Conservation (phyloP, 345 rosid species). For the Populus pruinosa region DNA sequence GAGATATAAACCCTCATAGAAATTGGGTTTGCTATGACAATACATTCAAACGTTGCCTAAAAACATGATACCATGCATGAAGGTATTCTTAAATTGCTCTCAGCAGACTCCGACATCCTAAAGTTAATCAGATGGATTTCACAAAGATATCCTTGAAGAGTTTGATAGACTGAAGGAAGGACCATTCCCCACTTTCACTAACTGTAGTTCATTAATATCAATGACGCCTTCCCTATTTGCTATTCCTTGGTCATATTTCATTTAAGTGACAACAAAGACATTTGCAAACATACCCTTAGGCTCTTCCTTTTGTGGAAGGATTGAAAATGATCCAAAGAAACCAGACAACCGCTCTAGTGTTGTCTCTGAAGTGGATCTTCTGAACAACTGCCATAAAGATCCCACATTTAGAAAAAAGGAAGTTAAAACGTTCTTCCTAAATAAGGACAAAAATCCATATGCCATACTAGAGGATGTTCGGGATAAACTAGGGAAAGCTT, state of each 20-base stretch:
- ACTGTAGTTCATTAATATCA: background rate
- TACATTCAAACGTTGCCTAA: background rate
- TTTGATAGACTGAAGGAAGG: background rate
- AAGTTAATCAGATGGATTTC: background rate
- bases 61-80: background rate
- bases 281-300: conserved; percentile 38
- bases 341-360: conserved; percentile 74
- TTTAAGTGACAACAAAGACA: too few relatives aligned
- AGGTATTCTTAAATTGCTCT: background rate
- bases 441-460: background rate
- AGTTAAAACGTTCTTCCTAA: background rate
- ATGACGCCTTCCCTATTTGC: background rate
- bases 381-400: conserved; percentile 44
- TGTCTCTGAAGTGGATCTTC: conserved; percentile 74
- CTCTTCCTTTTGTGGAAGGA: conserved; percentile 54
- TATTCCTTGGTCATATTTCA: background rate
- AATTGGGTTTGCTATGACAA: background rate
- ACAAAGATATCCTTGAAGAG: background rate
- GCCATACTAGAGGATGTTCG: background rate
- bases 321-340: conserved; percentile 66
- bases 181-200: background rate
- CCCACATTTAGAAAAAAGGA: background rate
- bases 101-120: background rate
- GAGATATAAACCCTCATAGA: background rate
- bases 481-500: conserved; percentile 15